Base-by-base conservation (phyloP, 257 asterid genomes). In the Coffea eugenioides region DNA sequence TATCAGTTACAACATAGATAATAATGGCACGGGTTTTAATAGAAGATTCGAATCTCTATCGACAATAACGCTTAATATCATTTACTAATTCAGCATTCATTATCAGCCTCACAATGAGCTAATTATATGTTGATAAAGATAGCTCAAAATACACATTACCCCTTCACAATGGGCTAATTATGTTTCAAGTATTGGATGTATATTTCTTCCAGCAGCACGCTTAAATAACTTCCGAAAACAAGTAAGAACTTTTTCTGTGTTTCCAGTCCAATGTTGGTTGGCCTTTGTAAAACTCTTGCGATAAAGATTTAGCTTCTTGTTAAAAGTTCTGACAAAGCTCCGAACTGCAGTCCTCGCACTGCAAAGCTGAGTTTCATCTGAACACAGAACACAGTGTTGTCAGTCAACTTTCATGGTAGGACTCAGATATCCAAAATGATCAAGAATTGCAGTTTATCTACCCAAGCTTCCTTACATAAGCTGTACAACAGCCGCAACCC, bases 401-500 rank as follows among this genome's bases (percentile, higher is more conserved):
- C 65, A 57, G 23, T 57, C 65, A 57, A 57, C 25, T 57, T 21
- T 57, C 34, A 57, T 20, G 27, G 8, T 21, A 57, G 65, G 65
- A 4, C 20, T 57, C 20, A 57, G 11, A 20, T 57, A 57, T 57
- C 10, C 3, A 57, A 57, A 57, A 57, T 57, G 9, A 57, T 54
- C 61, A 54, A 54, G 62, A 83, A 95, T 90, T 80, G 92, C 97
- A 85, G 27, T 21, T 57, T 57, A 57, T 57, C 3, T 20, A 21
- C 65, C 65, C 27, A 57, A 20, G 6, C 25, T 57, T 57, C 65
- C 65, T 57, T 57, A 57, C 11, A 57, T 57, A 57, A 57, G 65
- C 65, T 95, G 98, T 57, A 94, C 94, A 1, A 96, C 95, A 73
- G 95, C 97, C 73, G 99, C 97, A 71, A 93, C 81, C 51, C 99